Evolutionary conservation across 129 eudicot genomes (phyloP), one percentile per base, ranked within the genome.

Genomic region (Tanacetum coccineum): DNA sequence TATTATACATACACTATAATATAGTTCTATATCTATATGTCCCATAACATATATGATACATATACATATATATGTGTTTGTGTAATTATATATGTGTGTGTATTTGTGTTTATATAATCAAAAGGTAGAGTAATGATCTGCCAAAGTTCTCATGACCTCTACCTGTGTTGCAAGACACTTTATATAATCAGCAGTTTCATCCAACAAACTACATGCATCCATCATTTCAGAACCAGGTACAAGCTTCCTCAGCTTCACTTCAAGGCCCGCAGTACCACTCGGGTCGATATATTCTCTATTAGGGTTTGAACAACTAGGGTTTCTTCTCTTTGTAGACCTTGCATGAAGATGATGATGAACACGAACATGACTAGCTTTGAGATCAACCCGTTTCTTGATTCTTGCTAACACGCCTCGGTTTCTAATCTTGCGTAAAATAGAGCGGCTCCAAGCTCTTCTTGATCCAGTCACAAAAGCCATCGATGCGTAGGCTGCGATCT

Each of bases 141-240:
- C 81, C 78, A 91, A 76, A 70, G 65, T 75, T 70, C 76, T 77
- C 97, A 91, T 91, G 25, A 87, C 91, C 78, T 87, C 79, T 72
- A 91, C 90, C 83, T 87, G 97, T 10, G 87, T 76, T 30, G 81
- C 67, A 19, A 91, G 85, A 74, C 89, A 82, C 85, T 82, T 85
- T 17, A 91, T 79, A 61, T 91, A 91, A 73, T 91, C 87, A 14
- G 92, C 93, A 65, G 97, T 87, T 79, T 91, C 97, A 59, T 83
- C 88, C 81, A 91, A 70, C 79, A 91, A 75, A 4, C 80, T 76
- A 47, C 62, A 64, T 53, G 70, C 60, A 61, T 81, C 91, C 95
- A 91, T 81, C 0, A 8, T 79, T 70, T 82, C 82, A 42, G 85
- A 86, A 9, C 97, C 97, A 3, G 97, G 97, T 17, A 91, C 87